phyloP scores from a whole-genome alignment of 345 rosid species.

The Gossypium herbaceum region DNA sequence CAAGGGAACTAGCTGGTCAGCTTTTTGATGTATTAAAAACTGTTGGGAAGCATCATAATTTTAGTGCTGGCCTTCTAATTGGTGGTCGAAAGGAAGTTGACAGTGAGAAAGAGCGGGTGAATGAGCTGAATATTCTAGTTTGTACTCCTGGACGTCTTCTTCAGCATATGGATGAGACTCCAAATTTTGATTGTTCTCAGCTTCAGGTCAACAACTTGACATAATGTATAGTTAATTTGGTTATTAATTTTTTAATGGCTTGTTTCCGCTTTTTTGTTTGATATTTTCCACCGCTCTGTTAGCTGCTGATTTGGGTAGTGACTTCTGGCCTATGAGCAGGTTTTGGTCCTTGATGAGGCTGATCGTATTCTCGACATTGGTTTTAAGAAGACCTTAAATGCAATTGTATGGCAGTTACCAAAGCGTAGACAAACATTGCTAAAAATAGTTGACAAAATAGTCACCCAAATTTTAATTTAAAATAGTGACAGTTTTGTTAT shows the following conservation, averaged over 20 bases:
- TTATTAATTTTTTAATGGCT: background rate
- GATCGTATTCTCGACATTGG: slow-evolving; percentile 94
- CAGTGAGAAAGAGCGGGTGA: slow-evolving; percentile 69
- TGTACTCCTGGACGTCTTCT: slow-evolving; percentile 97
- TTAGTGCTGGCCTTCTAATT: slow-evolving; percentile 83
- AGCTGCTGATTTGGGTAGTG: slow-evolving; percentile 32
- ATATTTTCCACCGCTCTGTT: background rate
- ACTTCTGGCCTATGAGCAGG: slow-evolving; percentile 53
- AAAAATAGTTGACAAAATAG: no score
- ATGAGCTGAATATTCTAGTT: slow-evolving; percentile 72
- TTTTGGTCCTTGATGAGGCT: slow-evolving; percentile 95
- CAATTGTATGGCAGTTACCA: slow-evolving; percentile 83
- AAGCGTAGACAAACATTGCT: slow-evolving; percentile 74
- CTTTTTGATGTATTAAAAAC: slow-evolving; percentile 68
- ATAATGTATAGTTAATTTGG: background rate
- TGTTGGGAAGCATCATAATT: slow-evolving; percentile 74
- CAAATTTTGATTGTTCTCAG: slow-evolving; percentile 85
- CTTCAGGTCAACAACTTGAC: slow-evolving; percentile 83
- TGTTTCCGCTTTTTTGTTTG: background rate
- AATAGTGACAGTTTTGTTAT: no score
- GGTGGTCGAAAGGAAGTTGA: slow-evolving; percentile 90
- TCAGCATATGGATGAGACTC: slow-evolving; percentile 98
- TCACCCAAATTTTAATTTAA: no score
- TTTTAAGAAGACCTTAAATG: slow-evolving; percentile 77
- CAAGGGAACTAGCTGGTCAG: slow-evolving; percentile 84